Evolutionary conservation across 495 filamentous ascomycete genomes (phyloP).

Genomic region (Aspergillus biplanus): DNA sequence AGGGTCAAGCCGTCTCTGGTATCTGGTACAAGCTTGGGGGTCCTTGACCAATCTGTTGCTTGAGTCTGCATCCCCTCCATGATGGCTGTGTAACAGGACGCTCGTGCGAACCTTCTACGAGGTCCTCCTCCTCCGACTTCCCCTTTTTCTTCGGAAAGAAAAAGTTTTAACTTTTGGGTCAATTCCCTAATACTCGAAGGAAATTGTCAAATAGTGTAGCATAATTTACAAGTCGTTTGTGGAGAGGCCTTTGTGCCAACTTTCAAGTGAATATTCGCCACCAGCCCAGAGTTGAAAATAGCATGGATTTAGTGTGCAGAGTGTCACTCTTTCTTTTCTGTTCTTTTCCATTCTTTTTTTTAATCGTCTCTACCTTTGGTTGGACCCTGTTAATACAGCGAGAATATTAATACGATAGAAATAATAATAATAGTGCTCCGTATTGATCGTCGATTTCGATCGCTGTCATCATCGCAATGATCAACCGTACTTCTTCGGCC

Average conservation of each 20-base stretch:
- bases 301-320: too few species aligned
- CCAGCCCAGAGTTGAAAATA: too few species aligned
- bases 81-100: slow-evolving; percentile 17
- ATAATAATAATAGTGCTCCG: neutral
- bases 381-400: too few species aligned
- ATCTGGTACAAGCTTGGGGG: slow-evolving; percentile 3
- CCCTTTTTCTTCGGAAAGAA: neutral
- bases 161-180: neutral
- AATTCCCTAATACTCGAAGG: neutral
- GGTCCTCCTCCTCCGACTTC: slow-evolving; percentile 9
- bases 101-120: slow-evolving; percentile 26
- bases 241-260: too few species aligned
- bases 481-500: slow-evolving; percentile 19
- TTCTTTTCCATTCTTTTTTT: too few species aligned
- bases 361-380: too few species aligned
- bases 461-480: neutral
- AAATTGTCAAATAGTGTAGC: neutral
- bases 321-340: too few species aligned
- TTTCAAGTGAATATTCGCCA: too few species aligned
- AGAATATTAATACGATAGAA: neutral
- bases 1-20: slow-evolving; percentile 6
- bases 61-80: neutral
- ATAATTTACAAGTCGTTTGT: too few species aligned
- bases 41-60: slow-evolving; percentile 6
- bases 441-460: neutral